phyloP scores from a whole-genome alignment of 2,329 filamentous ascomycete genomes.

The Colletotrichum aenigma region DNA sequence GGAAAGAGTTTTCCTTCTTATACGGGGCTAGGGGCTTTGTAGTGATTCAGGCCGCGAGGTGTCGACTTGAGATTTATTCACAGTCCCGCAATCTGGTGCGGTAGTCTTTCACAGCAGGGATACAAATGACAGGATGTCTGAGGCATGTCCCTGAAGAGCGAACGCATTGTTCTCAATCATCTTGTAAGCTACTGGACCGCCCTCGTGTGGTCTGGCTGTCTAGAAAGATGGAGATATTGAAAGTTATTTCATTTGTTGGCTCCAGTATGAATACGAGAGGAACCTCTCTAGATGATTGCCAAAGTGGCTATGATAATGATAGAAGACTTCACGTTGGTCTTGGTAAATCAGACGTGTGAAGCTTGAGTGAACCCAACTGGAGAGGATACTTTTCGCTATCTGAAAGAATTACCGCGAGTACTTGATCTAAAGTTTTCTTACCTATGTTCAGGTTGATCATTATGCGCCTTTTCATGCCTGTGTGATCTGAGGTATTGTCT shows the following conservation, averaged over 20 bases:
- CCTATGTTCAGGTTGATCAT: background rate
- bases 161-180: background rate
- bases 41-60: background rate
- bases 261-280: background rate
- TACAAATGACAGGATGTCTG: conserved; percentile 40
- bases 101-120: background rate
- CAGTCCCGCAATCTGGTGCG: background rate
- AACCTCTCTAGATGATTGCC: background rate
- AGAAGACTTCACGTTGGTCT: background rate
- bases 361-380: background rate
- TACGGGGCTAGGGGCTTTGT: no score
- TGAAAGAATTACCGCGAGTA: background rate
- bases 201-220: background rate
- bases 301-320: background rate
- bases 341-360: background rate
- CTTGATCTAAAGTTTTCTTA: background rate
- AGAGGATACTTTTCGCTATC: background rate
- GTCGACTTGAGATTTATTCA: conserved; percentile 60
- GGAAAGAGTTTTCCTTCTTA: background rate
- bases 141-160: background rate
- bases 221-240: background rate
- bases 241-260: background rate
- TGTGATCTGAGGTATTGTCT: background rate
- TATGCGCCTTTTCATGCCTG: background rate
- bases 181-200: no score